A percentile compares a stretch with the other conserved stretches of the same genome.
phyloP scores from a whole-genome alignment of 495 filamentous ascomycete species.

The Tuber aestivum region DNA sequence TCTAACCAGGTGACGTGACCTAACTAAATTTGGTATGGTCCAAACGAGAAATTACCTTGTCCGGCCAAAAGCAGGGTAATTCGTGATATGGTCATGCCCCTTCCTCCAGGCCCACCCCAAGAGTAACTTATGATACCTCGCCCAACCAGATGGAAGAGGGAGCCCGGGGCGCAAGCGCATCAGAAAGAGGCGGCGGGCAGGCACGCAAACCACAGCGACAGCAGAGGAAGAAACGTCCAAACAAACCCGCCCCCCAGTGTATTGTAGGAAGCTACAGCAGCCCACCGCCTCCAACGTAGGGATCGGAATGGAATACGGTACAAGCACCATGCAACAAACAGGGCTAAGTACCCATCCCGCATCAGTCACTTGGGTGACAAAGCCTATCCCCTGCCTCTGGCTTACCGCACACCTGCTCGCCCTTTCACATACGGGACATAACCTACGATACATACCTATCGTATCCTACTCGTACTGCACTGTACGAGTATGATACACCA shows the following conservation, averaged over 20 bases:
- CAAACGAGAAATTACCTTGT: conserved; percentile 34
- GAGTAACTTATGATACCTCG: neutral
- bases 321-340: neutral
- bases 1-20: conserved; percentile 8
- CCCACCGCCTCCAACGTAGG: neutral
- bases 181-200: neutral
- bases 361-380: neutral
- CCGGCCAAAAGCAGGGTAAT: conserved; percentile 40
- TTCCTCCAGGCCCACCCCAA: neutral
- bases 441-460: neutral
- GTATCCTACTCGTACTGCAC: no score
- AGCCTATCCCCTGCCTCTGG: neutral
- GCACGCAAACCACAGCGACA: neutral
- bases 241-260: neutral
- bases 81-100: conserved; percentile 27
- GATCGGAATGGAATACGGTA: neutral
- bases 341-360: neutral
- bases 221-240: neutral
- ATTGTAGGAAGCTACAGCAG: neutral
- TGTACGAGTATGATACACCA: no score
- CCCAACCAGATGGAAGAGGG: neutral
- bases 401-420: neutral
- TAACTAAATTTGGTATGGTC: conserved; percentile 34
- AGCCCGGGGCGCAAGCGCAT: neutral
- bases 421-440: neutral